A percentile compares a stretch with the other conserved stretches of the same genome.
phyloP scores from a whole-genome alignment of 257 asterid genomes.

The Nemophila menziesii region DNA sequence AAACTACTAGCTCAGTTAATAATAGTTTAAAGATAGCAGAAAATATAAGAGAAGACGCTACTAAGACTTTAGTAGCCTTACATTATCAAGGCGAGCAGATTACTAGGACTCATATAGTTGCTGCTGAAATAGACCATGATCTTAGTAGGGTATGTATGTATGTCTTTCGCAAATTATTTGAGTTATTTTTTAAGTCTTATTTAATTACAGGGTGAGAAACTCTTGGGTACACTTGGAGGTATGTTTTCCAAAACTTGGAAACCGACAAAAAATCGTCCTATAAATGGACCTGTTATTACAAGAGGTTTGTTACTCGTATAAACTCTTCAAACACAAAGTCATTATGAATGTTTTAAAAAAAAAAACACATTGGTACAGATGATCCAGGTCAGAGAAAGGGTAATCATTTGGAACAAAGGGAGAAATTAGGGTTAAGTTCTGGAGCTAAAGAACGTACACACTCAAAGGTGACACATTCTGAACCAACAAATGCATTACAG shows the following conservation, averaged over 20 bases:
- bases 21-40: conserved; percentile 82
- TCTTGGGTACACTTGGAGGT: conserved; percentile 94
- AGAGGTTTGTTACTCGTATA: conserved; percentile 36
- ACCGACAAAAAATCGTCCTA: conserved; percentile 68
- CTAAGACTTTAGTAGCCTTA: conserved; percentile 64
- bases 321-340: conserved; percentile 10
- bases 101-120: conserved; percentile 64
- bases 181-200: not conserved
- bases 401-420: conserved; percentile 84
- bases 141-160: conserved; percentile 67
- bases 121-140: conserved; percentile 82
- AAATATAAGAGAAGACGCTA: conserved; percentile 81
- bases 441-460: conserved; percentile 39
- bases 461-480: conserved; percentile 36
- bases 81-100: conserved; percentile 99
- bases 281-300: conserved; percentile 54
- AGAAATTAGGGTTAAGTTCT: conserved; percentile 64
- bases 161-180: not conserved
- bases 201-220: conserved; percentile 77
- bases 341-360: conserved; percentile 4
- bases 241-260: conserved; percentile 87
- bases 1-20: conserved; percentile 58
- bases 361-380: no score
- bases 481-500: conserved; percentile 63
- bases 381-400: conserved; percentile 59